Evolutionary conservation across 2,329 filamentous ascomycete genomes (phyloP).

Genomic region (Trichophyton mentagrophytes): DNA sequence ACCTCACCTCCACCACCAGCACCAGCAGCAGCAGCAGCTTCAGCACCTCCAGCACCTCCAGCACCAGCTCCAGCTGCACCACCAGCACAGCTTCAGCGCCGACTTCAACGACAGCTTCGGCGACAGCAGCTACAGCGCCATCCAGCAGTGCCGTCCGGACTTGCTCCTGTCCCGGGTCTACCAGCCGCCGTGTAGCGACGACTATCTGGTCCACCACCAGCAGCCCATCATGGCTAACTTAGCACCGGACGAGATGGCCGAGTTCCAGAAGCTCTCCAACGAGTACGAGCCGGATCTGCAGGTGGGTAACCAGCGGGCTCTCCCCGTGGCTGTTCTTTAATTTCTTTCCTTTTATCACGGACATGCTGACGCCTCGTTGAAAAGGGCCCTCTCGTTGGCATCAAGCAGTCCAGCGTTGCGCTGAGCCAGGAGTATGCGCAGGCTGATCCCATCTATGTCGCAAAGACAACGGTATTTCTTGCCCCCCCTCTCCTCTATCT

Average conservation of each 20-base stretch:
- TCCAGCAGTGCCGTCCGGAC: not conserved
- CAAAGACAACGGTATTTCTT: slow-evolving; percentile 63
- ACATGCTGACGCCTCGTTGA: slow-evolving; percentile 8
- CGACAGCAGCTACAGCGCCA: not conserved
- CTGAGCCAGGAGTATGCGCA: slow-evolving; percentile 80
- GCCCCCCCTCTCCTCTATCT: not conserved
- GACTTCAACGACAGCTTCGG: not conserved
- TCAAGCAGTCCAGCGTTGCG: slow-evolving; percentile 59
- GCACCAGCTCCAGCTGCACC: not conserved
- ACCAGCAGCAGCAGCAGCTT: not conserved
- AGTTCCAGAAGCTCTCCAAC: slow-evolving; percentile 50
- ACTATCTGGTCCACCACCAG: not conserved
- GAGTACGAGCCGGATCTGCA: slow-evolving; percentile 46
- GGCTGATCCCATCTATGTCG: slow-evolving; percentile 70
- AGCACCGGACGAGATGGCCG: slow-evolving; percentile 44
- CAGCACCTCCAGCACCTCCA: not conserved
- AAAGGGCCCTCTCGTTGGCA: slow-evolving; percentile 72
- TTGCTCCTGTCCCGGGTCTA: not conserved
- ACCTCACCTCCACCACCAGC: not conserved
- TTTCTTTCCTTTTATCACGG: too few relatives aligned
- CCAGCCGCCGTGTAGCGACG: not conserved
- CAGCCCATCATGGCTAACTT: slow-evolving; percentile 21
- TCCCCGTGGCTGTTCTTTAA: too few relatives aligned
- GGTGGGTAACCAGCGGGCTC: slow-evolving; percentile 28
- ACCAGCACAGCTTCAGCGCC: not conserved